Base-by-base conservation (phyloP, 805 yeast genomes). In the Ogataea haglerorum region DNA sequence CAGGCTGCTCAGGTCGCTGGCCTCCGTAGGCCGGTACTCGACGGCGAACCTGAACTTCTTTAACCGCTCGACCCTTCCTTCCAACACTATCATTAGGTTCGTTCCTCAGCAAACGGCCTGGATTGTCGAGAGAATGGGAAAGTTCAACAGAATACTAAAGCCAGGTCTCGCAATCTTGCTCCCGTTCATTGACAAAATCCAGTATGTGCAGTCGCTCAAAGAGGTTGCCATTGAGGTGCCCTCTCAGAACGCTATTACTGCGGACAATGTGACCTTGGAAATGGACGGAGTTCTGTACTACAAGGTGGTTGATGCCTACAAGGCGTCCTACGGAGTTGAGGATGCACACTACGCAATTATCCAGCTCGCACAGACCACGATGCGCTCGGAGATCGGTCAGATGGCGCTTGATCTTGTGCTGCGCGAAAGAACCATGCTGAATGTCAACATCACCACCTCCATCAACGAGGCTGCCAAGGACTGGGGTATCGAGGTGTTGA, bases 51-150 rank as follows among this genome's bases (percentile, higher is more conserved):
- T 57, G 28, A 57, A 54, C 39, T 57, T 47, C 42, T 57, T 57
- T 47, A 54, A 54, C 36, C 46, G 40, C 31, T 43, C 57, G 35
- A 67, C 73, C 41, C 63, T 83, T 38, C 95, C 95, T n/a, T 67
- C 87, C 13, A 85, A 85, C 61, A 85, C 93, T 2, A 61, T 84
- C 4, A 62, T 85, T 28, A 69, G 85, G 52, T 86, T 86, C 59
- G 95, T 86, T 12, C 95, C 95, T 2, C 95, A 87, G 60, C 95
- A 86, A 62, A 82, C 86, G 15, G 95, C 95, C 3, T 86, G 93
- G 89, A 78, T 86, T 14, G 95, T 86, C 14, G 95, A 86, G 62
- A 70, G 95, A 47, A 86, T 86, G 95, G 95, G 95, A 23, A 83
- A 82, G 58, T 86, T 85, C 68, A 73, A 80, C 58, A 64, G 72